A percentile compares a stretch with the other conserved stretches of the same genome.
Evolutionary conservation across 2,329 filamentous ascomycete genomes (phyloP).

Genomic region (Verticillium nubilum): DNA sequence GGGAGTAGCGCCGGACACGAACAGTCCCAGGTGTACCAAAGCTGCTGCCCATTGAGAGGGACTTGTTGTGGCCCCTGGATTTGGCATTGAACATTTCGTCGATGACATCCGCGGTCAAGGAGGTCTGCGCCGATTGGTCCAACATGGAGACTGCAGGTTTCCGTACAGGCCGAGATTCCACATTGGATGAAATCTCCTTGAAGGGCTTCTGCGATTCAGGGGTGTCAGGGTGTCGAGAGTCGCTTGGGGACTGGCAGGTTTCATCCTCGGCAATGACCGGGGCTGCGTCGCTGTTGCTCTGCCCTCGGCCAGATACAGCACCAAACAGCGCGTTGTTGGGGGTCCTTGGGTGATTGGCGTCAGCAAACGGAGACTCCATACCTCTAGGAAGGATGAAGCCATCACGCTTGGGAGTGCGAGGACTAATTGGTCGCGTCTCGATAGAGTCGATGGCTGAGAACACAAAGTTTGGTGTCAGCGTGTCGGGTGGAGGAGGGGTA

Average conservation of each 20-base stretch:
- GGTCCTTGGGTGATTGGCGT: constrained; percentile 28
- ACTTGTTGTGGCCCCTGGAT: constrained; percentile 25
- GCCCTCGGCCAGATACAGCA: constrained; percentile 39
- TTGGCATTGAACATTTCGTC: constrained; percentile 66
- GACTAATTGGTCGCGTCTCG: constrained; percentile 39
- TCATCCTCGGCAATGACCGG: constrained; percentile 61
- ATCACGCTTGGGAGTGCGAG: constrained; percentile 47
- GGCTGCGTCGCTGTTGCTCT: constrained; percentile 27
- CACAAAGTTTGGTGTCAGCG: constrained; percentile 22
- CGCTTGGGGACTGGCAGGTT: constrained; percentile 47
- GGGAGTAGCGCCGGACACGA: constrained; percentile 35
- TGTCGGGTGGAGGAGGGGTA: constrained; percentile 17
- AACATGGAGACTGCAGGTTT: constrained; percentile 40
- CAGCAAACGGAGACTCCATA: constrained; percentile 21
- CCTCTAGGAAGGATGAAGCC: constrained; percentile 52
- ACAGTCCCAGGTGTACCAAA: constrained; percentile 34
- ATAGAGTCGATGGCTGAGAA: constrained; percentile 41
- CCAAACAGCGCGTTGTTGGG: constrained; percentile 34
- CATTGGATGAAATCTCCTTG: constrained; percentile 58
- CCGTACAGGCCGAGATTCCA: constrained; percentile 31
- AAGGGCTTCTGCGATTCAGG: constrained; percentile 54
- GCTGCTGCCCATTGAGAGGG: constrained; percentile 28
- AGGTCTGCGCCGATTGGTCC: constrained; percentile 77
- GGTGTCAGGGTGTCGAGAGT: constrained; percentile 34
- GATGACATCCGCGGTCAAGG: constrained; percentile 75